Evolutionary conservation across 345 rosid species (phyloP), one percentile per base, ranked within the genome.

Genomic region (Nephelium lappaceum): DNA sequence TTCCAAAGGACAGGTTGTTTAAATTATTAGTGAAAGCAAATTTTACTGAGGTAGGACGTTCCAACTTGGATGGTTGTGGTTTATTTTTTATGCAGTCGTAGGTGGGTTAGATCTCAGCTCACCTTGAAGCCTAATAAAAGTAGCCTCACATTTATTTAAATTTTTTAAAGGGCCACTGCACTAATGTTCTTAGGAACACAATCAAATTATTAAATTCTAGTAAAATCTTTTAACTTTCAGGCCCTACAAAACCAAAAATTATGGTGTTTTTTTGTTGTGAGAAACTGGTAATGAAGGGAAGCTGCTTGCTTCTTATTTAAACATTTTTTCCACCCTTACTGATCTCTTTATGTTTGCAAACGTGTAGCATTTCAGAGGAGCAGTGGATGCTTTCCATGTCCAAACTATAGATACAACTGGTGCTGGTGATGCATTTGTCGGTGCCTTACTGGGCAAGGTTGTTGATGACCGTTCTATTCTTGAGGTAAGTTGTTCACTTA

Each of bases 351-450:
- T 19, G 18, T 70, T 31, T 39, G 3, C 72, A 21, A 41, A 71
- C 74, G 75, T 80, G 43, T 83, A 96, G 98, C 47, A 84, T 62
- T 96, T 94, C 90, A 89, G 73, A 45, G 99, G 99, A 67, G 24
- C 87, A 11, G 98, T 96, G 78, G 94, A 89, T 47, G 92, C 87
- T 41, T 96, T 91, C 86, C 95, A 82, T 78, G 98, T 94, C 61
- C 74, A 93, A 0, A 67, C 98, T 0, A 87, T 96, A 16, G 99
- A 96, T 81, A 93, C 99, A 76, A 96, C 99, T 1, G 98, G 99
- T 51, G 99, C 99, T 25, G 99, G 99, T 58, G 99, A 96, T 82
- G 78, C 99, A 15, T 96, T 91, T 72, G 91, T 96, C 0, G 99
- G 99, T 49, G 97, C 99, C 16, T 85, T 96, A 69, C 88, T 96